Base-by-base conservation (phyloP, 2,329 filamentous ascomycete genomes). In the Xylaria sp. region DNA sequence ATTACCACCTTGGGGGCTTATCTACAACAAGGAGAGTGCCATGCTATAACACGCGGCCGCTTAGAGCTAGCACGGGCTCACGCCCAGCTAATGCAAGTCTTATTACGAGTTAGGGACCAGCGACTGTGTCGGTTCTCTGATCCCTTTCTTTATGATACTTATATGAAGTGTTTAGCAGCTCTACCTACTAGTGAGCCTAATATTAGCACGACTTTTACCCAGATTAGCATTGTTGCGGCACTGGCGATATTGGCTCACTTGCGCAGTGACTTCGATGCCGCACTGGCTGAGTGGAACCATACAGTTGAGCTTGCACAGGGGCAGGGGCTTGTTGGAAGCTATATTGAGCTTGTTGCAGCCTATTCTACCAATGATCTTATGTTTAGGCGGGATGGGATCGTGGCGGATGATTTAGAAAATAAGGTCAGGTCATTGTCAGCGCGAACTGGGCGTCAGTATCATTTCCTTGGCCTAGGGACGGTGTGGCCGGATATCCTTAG, bases 381-480 rank as follows among this genome's bases (percentile, higher is more conserved):
- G 13, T 3, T 46, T 3, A 25, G 52, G 29, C 52, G 52, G 35
- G 52, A 40, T 33, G 38, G 51, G 10, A 38, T 43, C 17, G 52
- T 11, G 17, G 13, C 25, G 4, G 13, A 11, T n/a, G 52, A 37
- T 5, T 29, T 54, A 29, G 29, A 54, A 29, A 7, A 35, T 8
- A 54, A 54, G 40, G 21, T 54, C 29, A 27, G 40, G 40, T 21
- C 11, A 35, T 25, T 54, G 19, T 25, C 29, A 35, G 52, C 40
- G 37, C 52, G 31, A 19, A 46, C 33, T 9, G 52, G 52, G 27
- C 40, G 52, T 29, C 52, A 54, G 19, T 46, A 46, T 37, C 19
- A 54, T 27, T 46, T 54, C 11, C 15, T 54, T 46, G 52, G 52
- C 52, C 40, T 54, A 10, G 40, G 52, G 4, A 54, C 52, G 19